Conservation (phyloP, 140 eudicot genomes). For the Anethum foeniculum region DNA sequence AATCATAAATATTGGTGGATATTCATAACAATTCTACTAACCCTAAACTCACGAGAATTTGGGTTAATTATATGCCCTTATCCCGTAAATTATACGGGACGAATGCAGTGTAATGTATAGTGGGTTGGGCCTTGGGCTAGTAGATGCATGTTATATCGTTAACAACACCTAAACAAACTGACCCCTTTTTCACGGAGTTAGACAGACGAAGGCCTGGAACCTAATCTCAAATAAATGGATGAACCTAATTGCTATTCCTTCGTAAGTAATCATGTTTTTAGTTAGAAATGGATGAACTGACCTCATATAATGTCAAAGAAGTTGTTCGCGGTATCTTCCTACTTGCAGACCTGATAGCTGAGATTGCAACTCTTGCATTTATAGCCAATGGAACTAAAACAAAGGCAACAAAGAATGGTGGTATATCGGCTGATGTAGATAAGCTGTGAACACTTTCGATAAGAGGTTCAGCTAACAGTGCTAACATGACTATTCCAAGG, state of each 20-base stretch:
- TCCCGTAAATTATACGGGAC: too few species aligned
- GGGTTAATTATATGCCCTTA: too few species aligned
- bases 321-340: slow-evolving; percentile 42
- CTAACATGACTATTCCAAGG: slow-evolving; percentile 47
- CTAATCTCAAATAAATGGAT: too few species aligned
- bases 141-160: too few species aligned
- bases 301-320: slow-evolving; percentile 78
- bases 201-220: too few species aligned
- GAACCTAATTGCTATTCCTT: not conserved
- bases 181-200: too few species aligned
- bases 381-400: slow-evolving; percentile 64
- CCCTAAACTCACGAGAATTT: too few species aligned
- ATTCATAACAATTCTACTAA: too few species aligned
- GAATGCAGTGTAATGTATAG: too few species aligned
- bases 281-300: slow-evolving; percentile 17
- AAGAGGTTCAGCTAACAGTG: slow-evolving; percentile 67
- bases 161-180: too few species aligned
- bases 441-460: slow-evolving; percentile 52
- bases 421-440: slow-evolving; percentile 38
- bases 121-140: too few species aligned
- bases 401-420: slow-evolving; percentile 51
- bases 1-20: too few species aligned
- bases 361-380: slow-evolving; percentile 51
- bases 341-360: slow-evolving; percentile 47
- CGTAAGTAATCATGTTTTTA: not conserved